These are phyloP conservation scores for Russula griseocarnosa DNA, from an alignment of 768 basidiomycete genomes.

Conservation along the genomic window DNA sequence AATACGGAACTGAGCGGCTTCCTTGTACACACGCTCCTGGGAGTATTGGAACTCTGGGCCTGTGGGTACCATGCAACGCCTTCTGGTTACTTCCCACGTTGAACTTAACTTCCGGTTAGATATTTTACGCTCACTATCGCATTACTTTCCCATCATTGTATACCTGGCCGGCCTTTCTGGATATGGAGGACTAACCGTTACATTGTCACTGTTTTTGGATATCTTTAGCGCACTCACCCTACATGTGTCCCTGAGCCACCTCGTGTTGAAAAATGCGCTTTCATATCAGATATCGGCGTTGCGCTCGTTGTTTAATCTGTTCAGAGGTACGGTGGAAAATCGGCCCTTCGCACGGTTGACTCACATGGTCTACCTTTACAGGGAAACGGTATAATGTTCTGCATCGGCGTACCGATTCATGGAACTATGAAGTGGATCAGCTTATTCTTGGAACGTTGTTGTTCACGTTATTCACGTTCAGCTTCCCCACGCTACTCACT, in stretches of 20 bases:
- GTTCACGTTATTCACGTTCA: constrained; percentile 75
- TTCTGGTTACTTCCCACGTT: not conserved
- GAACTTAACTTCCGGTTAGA: not conserved
- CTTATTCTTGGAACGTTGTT: constrained; percentile 90
- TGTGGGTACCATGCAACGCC: constrained; percentile 44
- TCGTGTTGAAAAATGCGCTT: constrained; percentile 58
- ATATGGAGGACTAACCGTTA: constrained; percentile 23
- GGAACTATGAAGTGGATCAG: constrained; percentile 90
- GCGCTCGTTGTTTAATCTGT: constrained; percentile 81
- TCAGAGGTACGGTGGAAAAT: constrained; percentile 59
- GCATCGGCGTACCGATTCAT: constrained; percentile 82
- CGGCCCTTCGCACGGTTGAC: not conserved
- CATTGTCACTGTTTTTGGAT: constrained; percentile 22
- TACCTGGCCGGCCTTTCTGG: constrained; percentile 24
- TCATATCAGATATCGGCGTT: constrained; percentile 52
- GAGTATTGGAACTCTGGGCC: constrained; percentile 64
- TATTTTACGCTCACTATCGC: constrained; percentile 7
- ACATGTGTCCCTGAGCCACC: constrained; percentile 70
- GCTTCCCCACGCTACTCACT: constrained; percentile 79
- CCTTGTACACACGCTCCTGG: constrained; percentile 68
- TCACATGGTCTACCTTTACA: constrained; percentile 32
- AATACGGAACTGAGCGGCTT: constrained; percentile 91
- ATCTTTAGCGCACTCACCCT: constrained; percentile 59
- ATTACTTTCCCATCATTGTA: constrained; percentile 20
- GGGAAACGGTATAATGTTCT: constrained; percentile 88